Percentiles rank a stretch among this genome's conserved stretches.
Evolutionary conservation across 208 protist genomes (phyloP).

Genomic region (Crithidia bombi): DNA sequence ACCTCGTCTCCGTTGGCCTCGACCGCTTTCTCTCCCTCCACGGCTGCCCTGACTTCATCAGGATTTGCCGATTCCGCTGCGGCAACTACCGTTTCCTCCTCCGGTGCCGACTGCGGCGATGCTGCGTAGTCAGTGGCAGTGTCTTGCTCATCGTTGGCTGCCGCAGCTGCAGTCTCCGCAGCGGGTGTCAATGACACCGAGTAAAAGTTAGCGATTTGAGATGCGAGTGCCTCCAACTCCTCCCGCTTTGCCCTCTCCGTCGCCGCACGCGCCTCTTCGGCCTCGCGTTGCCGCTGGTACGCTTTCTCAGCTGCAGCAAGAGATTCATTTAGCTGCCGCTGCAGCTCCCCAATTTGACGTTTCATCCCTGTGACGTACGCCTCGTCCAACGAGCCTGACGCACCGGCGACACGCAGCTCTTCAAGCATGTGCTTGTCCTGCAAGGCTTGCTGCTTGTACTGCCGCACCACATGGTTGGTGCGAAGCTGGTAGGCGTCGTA

Average conservation of each 20-base stretch:
- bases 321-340: slow-evolving; percentile 28
- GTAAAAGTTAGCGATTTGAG: slow-evolving; percentile 27
- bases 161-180: background rate
- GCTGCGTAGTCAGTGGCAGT: too few relatives aligned
- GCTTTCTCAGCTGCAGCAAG: slow-evolving; percentile 28
- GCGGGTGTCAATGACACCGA: background rate
- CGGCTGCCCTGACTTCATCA: background rate
- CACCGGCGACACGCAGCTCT: slow-evolving; percentile 39
- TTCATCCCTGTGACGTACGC: slow-evolving; percentile 38
- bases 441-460: slow-evolving; percentile 28
- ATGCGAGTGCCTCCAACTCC: slow-evolving; percentile 34
- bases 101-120: too few relatives aligned
- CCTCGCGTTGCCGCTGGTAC: slow-evolving; percentile 46
- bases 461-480: slow-evolving; percentile 19
- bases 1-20: background rate
- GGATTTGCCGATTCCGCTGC: background rate
- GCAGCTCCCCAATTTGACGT: slow-evolving; percentile 30
- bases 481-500: slow-evolving; percentile 44
- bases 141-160: too few relatives aligned
- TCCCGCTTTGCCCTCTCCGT: slow-evolving; percentile 39
- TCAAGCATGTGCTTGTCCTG: slow-evolving; percentile 46
- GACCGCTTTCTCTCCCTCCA: background rate
- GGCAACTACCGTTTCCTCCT: background rate
- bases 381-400: slow-evolving; percentile 36
- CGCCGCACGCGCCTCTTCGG: slow-evolving; percentile 30